Evolutionary conservation across 2,329 filamentous ascomycete genomes (phyloP).

Genomic region (Monosporascus sp.): DNA sequence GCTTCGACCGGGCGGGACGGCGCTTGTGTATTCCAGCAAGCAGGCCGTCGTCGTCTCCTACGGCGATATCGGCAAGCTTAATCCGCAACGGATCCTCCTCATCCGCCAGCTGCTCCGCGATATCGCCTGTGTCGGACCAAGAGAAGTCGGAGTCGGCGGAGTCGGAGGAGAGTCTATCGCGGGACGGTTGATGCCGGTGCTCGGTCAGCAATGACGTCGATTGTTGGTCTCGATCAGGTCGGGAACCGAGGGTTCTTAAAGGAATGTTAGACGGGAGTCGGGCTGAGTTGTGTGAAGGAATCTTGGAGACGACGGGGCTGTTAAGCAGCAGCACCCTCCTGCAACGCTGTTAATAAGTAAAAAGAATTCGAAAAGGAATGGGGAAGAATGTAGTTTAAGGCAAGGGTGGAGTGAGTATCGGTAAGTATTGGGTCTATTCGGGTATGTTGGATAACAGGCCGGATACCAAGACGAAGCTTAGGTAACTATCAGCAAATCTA

Average conservation of each 20-base stretch:
- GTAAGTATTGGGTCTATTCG: constrained; percentile 18
- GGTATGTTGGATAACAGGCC: not conserved
- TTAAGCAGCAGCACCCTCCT: constrained; percentile 67
- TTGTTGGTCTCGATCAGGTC: constrained; percentile 33
- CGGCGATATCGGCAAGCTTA: constrained; percentile 57
- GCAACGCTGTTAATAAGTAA: constrained; percentile 30
- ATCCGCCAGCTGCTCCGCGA: constrained; percentile 84
- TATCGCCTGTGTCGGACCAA: constrained; percentile 93
- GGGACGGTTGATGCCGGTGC: constrained; percentile 37
- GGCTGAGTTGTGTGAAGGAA: constrained; percentile 68
- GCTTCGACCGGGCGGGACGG: constrained; percentile 28
- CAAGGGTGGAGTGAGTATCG: constrained; percentile 26
- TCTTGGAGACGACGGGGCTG: constrained; percentile 79
- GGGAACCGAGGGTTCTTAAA: constrained; percentile 64
- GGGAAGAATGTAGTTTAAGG: constrained; percentile 9
- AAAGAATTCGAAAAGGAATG: constrained; percentile 22
- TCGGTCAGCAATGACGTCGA: constrained; percentile 43
- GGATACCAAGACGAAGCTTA: no score
- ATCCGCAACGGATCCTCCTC: constrained; percentile 76
- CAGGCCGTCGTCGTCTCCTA: constrained; percentile 53
- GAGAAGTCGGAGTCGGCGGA: constrained; percentile 66
- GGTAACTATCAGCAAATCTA: no score
- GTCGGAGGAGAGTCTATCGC: constrained; percentile 41
- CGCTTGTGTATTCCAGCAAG: constrained; percentile 47
- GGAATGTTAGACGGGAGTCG: constrained; percentile 82